A percentile compares a stretch with the other conserved stretches of the same genome.
phyloP scores from a whole-genome alignment of 2,329 filamentous ascomycete species.

The Aspergillus spinulosporus region DNA sequence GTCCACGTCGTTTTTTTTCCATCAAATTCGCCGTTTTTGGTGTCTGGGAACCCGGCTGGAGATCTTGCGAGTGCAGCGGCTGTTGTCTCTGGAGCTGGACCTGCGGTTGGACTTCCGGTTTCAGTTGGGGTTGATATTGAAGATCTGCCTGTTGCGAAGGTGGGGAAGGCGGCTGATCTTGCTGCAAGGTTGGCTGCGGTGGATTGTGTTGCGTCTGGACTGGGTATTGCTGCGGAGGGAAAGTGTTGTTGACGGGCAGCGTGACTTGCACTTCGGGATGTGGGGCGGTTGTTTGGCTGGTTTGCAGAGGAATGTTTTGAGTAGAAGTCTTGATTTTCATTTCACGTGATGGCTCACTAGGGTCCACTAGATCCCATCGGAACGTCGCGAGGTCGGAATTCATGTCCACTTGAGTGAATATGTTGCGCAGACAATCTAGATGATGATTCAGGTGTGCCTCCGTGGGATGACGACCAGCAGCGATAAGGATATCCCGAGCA shows the following conservation, averaged over 20 bases:
- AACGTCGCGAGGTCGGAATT: conserved; percentile 58
- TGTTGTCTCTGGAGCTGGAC: background rate
- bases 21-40: conserved; percentile 16
- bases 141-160: background rate
- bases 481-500: conserved; percentile 63
- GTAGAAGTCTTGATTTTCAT: background rate
- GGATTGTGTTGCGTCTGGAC: background rate
- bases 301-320: background rate
- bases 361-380: conserved; percentile 62
- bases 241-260: conserved; percentile 13
- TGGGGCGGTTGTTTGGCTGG: conserved; percentile 6
- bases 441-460: conserved; percentile 62
- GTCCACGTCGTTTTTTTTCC: conserved; percentile 21
- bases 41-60: background rate
- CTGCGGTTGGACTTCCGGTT: background rate
- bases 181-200: background rate
- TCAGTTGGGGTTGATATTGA: background rate
- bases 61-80: background rate
- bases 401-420: conserved; percentile 45
- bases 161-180: background rate
- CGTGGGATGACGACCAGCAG: conserved; percentile 62
- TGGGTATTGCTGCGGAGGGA: background rate
- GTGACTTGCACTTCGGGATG: background rate
- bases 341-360: conserved; percentile 18
- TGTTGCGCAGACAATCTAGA: conserved; percentile 50